Base-by-base conservation (phyloP, 768 basidiomycete species). In the Galerina sulciceps region DNA sequence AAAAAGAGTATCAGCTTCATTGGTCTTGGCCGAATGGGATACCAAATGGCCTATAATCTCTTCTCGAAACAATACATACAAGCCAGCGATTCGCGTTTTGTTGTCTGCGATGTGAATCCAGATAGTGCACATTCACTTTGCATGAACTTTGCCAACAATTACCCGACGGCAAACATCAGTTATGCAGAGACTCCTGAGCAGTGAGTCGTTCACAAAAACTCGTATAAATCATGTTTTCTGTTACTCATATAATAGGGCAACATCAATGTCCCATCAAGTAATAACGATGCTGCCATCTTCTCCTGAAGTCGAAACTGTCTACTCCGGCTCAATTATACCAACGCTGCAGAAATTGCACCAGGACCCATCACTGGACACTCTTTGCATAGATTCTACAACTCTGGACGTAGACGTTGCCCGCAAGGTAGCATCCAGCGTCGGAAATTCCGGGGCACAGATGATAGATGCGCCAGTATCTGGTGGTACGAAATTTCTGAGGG, bases 391-490 rank as follows among this genome's bases (percentile, higher is more conserved):
- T 73, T 93, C 91, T 8, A 98, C 96, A 9, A 96, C 96, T 0
- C 79, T 96, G 38, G 94, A 96, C 65, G 89, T 95, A 6, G 78
- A 78, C 6, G 85, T 90, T 9, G 88, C 94, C 0, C 85, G 85
- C 41, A 72, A 81, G 31, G 85, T 96, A 10, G 84, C 93, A 0
- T 58, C 69, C 10, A 74, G 80, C 20, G 83, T 91, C 1, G 76
- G 74, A 10, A 57, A 67, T 13, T 74, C 79, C 23, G 88, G 90
- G 22, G 92, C 88, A 6, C 74, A 74, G 40, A 94, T 97, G 86
- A 81, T 97, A 18, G 96, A 98, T 69, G 94, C 96, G 5, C 96
- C 96, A 2, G 95, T 98, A 1, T 95, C 93, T 47, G 96, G 96
- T 55, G 95, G 93, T 90, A 69, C 54, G 85, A 73, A 40, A 34